These are phyloP conservation scores for Lignosus rhinocerotis DNA, from an alignment of 1,284 basidiomycete genomes.

Conservation along the genomic window DNA sequence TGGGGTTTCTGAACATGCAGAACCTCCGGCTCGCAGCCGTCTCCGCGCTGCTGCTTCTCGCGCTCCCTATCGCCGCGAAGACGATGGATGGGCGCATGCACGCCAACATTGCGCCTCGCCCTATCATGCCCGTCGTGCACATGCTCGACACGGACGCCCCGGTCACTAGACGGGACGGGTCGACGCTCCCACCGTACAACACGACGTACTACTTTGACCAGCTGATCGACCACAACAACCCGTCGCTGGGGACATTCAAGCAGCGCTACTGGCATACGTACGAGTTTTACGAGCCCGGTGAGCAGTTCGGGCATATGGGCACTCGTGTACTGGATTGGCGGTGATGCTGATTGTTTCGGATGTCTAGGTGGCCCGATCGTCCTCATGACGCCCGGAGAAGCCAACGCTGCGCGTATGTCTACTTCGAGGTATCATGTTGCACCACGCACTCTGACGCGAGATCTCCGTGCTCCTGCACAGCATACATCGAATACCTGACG, in stretches of 20 bases:
- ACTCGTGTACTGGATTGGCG: neutral
- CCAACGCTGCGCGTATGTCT: slow-evolving; percentile 42
- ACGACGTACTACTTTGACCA: slow-evolving; percentile 66
- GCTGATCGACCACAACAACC: slow-evolving; percentile 70
- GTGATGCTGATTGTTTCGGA: neutral
- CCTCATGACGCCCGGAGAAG: slow-evolving; percentile 53
- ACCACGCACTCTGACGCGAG: neutral
- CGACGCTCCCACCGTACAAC: slow-evolving; percentile 32
- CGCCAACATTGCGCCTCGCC: slow-evolving; percentile 25
- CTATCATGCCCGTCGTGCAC: slow-evolving; percentile 21
- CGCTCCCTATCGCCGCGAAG: slow-evolving; percentile 10
- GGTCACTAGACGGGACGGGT: slow-evolving; percentile 29
- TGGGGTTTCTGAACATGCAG: too few species aligned
- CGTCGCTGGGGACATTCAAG: slow-evolving; percentile 73
- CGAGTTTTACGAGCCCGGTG: slow-evolving; percentile 61
- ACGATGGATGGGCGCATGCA: slow-evolving; percentile 28
- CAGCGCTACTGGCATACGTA: slow-evolving; percentile 71
- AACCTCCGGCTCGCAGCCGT: neutral
- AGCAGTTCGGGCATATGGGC: neutral
- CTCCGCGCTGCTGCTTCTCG: slow-evolving; percentile 18
- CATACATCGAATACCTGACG: slow-evolving; percentile 57
- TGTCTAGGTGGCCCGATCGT: slow-evolving; percentile 62
- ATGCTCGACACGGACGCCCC: slow-evolving; percentile 18
- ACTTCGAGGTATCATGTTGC: slow-evolving; percentile 1
- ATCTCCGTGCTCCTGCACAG: neutral